Evolutionary conservation across 108 stramenopile genomes (phyloP), one percentile per base, ranked within the genome.

Genomic region (Parmales sp.): DNA sequence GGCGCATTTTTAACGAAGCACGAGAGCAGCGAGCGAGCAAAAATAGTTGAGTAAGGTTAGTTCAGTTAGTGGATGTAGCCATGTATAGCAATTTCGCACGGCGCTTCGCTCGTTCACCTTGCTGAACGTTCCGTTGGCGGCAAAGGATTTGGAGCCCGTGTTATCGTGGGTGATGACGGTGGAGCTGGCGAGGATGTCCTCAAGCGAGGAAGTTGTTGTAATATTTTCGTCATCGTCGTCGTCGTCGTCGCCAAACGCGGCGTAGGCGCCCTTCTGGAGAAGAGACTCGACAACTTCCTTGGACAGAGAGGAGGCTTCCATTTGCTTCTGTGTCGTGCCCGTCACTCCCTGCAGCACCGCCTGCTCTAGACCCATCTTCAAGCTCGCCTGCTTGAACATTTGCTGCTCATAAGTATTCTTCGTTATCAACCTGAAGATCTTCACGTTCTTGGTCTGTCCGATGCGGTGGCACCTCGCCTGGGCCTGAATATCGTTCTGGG

Each of bases 331-430:
- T 77, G 37, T 69, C 78, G 70, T 91, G 41, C 11, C 8, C 11
- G 45, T 89, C 65, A 94, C 88, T 26, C 90, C 90, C 22, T 88
- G 87, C n/a, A 98, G 78, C 1, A 99, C 95, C 25, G 95, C 97
- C 67, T 93, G 91, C 66, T 99, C 99, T 16, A 99, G 82, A 46
- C 96, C 97, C 78, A 98, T 95, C 77, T 99, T 99, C 83, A 94
- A 68, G 20, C 87, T 87, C 37, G 92, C 92, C 80, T 86, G 82
- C 72, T 98, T 92, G 71, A 98, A 98, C 97, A 98, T 97, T 77
- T 94, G 88, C 79, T 88, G 85, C 76, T 98, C 99, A 74, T 98
- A 99, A 7, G 94, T 95, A 66, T 95, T 95, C 37, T 89, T 74
- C 20, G 95, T 95, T 20, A 99, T 80, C 34, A 99, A 82, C 18